These are phyloP conservation scores for Stereocaulon alpinum DNA, from an alignment of 495 filamentous ascomycete species.

Conservation along the genomic window DNA sequence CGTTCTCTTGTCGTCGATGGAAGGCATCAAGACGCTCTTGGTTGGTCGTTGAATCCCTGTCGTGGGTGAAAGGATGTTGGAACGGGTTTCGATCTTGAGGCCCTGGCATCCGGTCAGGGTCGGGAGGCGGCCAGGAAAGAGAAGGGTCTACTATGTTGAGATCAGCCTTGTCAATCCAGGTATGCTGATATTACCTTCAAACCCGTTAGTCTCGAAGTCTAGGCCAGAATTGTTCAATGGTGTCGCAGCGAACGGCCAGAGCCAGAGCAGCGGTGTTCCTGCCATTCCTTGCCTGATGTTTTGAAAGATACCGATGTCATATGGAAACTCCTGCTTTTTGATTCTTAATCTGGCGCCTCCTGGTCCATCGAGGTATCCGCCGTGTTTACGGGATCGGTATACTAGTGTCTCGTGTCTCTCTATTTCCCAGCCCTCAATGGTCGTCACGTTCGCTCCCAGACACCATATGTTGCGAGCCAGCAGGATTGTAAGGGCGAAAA, in stretches of 20 bases:
- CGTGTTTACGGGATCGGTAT: constrained; percentile 43
- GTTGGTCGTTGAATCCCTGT: constrained; percentile 28
- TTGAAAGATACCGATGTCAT: constrained; percentile 77
- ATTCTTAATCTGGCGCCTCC: constrained; percentile 47
- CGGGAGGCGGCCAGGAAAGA: constrained; percentile 74
- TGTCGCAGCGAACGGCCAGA: constrained; percentile 52
- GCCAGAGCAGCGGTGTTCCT: constrained; percentile 47
- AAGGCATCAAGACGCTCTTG: constrained; percentile 46
- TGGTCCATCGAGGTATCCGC: constrained; percentile 51
- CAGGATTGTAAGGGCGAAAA: constrained; percentile 57
- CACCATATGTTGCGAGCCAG: constrained; percentile 50
- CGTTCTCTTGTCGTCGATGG: constrained; percentile 43
- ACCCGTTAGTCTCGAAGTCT: constrained; percentile 71
- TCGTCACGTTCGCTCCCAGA: constrained; percentile 55
- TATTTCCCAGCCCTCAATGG: constrained; percentile 90
- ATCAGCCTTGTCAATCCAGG: neutral
- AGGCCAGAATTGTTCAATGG: constrained; percentile 48
- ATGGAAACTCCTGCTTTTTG: constrained; percentile 71
- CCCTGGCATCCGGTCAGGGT: constrained; percentile 69
- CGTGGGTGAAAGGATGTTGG: constrained; percentile 28
- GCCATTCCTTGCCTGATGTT: constrained; percentile 75
- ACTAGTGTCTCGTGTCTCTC: constrained; percentile 74
- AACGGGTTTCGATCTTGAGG: constrained; percentile 27
- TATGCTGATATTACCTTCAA: constrained; percentile 54
- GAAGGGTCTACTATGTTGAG: constrained; percentile 31